Evolutionary conservation across 2,329 filamentous ascomycete genomes (phyloP).

Genomic region (Pseudogymnoascus destructans): DNA sequence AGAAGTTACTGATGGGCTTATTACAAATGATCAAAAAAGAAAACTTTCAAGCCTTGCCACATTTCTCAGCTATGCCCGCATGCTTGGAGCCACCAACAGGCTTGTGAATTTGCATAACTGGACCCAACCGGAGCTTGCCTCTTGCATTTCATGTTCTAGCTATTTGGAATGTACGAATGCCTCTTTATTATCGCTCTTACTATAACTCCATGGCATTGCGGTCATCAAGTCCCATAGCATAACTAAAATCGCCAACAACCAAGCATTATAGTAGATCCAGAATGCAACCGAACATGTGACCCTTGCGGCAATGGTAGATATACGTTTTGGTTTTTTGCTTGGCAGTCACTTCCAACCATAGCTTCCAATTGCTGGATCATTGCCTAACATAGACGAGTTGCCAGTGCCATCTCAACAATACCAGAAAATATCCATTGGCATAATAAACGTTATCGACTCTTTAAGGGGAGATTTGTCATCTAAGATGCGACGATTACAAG

Average conservation of each 20-base stretch:
- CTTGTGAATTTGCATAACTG: not conserved
- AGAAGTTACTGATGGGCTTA: slow-evolving; percentile 34
- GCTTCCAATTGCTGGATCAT: not conserved
- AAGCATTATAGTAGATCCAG: not conserved
- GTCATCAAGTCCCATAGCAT: not conserved
- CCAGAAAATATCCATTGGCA: not conserved
- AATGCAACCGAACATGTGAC: not conserved
- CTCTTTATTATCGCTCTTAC: not conserved
- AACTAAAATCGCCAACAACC: not conserved
- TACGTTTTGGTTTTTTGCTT: not conserved
- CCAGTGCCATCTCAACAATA: not conserved
- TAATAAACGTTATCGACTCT: not conserved
- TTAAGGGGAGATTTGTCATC: not conserved
- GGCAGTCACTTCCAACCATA: not conserved
- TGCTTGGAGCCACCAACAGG: not conserved
- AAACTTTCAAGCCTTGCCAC: not conserved
- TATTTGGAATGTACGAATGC: not conserved
- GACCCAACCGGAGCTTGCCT: not conserved
- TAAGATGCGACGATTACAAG: not conserved
- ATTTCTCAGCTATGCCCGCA: not conserved
- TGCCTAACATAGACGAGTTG: not conserved
- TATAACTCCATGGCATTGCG: not conserved
- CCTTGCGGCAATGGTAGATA: not conserved
- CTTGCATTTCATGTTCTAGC: not conserved
- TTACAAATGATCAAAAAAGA: not conserved